Percentiles rank a stretch among this genome's conserved stretches.
These are phyloP conservation scores for Arachnopeziza araneosa DNA, from an alignment of 2,329 filamentous ascomycete genomes.

Conservation along the genomic window DNA sequence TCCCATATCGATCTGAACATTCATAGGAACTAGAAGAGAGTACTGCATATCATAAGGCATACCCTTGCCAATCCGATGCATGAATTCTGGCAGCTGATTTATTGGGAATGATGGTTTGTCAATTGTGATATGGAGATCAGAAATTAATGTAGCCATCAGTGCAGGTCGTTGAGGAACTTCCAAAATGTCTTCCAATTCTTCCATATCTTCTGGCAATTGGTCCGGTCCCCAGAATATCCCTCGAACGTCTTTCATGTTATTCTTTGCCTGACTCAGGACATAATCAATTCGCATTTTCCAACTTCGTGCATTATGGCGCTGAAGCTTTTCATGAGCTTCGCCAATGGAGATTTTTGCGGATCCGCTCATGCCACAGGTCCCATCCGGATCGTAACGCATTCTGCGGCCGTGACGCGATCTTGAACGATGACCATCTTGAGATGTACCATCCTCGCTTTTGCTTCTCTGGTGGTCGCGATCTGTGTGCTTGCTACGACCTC, in stretches of 20 bases:
- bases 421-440: constrained; percentile 26
- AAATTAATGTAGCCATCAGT: constrained; percentile 73
- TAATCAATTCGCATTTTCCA: constrained; percentile 91
- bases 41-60: constrained; percentile 92
- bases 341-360: constrained; percentile 66
- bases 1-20: constrained; percentile 81
- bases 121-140: constrained; percentile 76
- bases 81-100: constrained; percentile 72
- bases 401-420: constrained; percentile 34
- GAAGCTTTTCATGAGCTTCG: constrained; percentile 69
- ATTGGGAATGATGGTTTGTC: constrained; percentile 93
- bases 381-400: constrained; percentile 75
- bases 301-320: constrained; percentile 77
- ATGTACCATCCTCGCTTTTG: constrained; percentile 29
- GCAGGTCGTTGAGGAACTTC: constrained; percentile 80
- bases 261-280: constrained; percentile 62
- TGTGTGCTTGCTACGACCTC: constrained; percentile 25
- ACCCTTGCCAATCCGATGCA: constrained; percentile 90
- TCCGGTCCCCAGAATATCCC: constrained; percentile 77
- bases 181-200: constrained; percentile 79
- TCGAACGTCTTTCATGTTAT: constrained; percentile 73
- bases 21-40: constrained; percentile 82
- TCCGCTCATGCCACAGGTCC: constrained; percentile 65
- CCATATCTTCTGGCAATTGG: constrained; percentile 72
- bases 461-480: constrained; percentile 22